Conservation (phyloP, 208 protist genomes). For the Acanthamoeba sp. region DNA sequence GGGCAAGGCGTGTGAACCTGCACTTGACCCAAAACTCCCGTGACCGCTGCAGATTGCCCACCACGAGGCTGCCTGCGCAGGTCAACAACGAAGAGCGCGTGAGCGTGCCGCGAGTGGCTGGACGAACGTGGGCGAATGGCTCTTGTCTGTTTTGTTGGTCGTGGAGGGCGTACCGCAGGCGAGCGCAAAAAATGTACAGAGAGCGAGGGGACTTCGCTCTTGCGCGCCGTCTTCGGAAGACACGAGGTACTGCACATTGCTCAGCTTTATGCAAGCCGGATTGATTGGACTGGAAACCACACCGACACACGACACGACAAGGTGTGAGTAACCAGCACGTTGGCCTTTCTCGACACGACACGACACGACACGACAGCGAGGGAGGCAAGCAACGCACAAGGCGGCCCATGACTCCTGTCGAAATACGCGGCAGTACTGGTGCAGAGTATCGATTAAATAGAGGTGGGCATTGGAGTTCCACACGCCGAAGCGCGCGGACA, state of each 20-base stretch:
- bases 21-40: slow-evolving; percentile 25
- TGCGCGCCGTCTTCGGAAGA: slow-evolving; percentile 30
- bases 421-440: slow-evolving; percentile 20
- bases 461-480: slow-evolving; percentile 1
- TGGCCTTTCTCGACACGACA: too few relatives aligned
- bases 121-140: too few relatives aligned
- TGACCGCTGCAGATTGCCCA: slow-evolving; percentile 42
- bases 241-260: slow-evolving; percentile 42
- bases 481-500: background rate
- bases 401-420: background rate
- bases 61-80: slow-evolving; percentile 10
- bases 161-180: background rate
- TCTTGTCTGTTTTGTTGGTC: too few relatives aligned
- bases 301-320: background rate
- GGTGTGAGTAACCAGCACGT: too few relatives aligned
- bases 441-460: background rate
- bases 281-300: background rate
- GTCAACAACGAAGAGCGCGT: background rate
- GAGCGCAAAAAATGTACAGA: slow-evolving; percentile 62
- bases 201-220: slow-evolving; percentile 51
- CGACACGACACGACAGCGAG: too few relatives aligned
- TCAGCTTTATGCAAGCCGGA: slow-evolving; percentile 30
- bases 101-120: too few relatives aligned
- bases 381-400: background rate
- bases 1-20: background rate